phyloP scores from a whole-genome alignment of 2,329 filamentous ascomycete genomes.

The Reticulascus tulasneorum region DNA sequence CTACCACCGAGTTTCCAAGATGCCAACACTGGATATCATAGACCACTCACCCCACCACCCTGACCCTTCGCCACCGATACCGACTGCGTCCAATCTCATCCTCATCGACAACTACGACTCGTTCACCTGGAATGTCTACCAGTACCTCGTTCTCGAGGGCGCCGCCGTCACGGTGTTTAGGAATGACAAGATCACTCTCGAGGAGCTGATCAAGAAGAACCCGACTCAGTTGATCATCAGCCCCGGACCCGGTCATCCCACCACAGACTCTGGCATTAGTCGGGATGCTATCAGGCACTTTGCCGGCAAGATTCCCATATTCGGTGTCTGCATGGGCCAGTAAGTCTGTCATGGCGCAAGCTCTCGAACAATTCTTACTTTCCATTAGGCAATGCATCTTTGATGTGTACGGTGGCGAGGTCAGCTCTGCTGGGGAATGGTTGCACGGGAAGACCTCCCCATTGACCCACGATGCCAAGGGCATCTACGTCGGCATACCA shows the following conservation, averaged over 20 bases:
- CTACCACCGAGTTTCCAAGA: constrained; percentile 24
- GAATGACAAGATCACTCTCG: constrained; percentile 85
- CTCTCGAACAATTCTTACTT: constrained; percentile 18
- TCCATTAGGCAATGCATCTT: constrained; percentile 89
- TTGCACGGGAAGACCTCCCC: constrained; percentile 95
- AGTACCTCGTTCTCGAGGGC: constrained; percentile 95
- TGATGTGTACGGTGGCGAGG: constrained; percentile 85
- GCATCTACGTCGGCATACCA: constrained; percentile 80
- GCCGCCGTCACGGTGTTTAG: constrained; percentile 85
- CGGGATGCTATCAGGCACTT: constrained; percentile 89
- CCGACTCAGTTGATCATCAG: constrained; percentile 94
- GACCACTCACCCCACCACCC: constrained; percentile 89
- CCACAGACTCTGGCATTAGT: constrained; percentile 87
- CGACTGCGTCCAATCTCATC: constrained; percentile 83
- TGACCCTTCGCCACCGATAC: constrained; percentile 65
- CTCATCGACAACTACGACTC: constrained; percentile 99
- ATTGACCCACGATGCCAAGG: constrained; percentile 82
- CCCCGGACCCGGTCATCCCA: constrained; percentile 89
- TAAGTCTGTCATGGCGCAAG: too few relatives aligned
- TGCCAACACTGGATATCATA: constrained; percentile 48
- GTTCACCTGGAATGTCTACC: constrained; percentile 99
- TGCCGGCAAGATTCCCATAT: constrained; percentile 86
- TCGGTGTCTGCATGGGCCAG: constrained; percentile 99
- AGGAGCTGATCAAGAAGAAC: constrained; percentile 76
- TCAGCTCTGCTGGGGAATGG: constrained; percentile 91